A percentile compares a stretch with the other conserved stretches of the same genome.
These are phyloP conservation scores for Atalantia buxifolia DNA, from an alignment of 345 rosid species.

Conservation along the genomic window DNA sequence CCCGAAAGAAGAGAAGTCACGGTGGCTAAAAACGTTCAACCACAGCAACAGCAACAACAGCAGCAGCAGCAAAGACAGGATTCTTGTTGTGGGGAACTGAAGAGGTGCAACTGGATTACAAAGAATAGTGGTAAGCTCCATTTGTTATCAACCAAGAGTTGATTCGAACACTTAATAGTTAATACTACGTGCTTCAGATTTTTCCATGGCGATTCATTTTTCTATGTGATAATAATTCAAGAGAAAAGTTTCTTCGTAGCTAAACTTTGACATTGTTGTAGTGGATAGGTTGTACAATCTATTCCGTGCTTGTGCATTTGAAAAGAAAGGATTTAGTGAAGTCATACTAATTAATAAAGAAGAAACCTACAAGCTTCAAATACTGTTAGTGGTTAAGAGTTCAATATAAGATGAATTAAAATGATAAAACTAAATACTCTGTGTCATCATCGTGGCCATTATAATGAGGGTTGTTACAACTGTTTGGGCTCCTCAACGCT, in stretches of 20 bases:
- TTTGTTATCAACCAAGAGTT: neutral
- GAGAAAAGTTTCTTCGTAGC: neutral
- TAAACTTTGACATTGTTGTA: slow-evolving; percentile 2
- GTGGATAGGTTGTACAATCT: slow-evolving; percentile 1
- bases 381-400: neutral
- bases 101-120: slow-evolving; percentile 90
- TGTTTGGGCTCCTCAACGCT: neutral
- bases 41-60: slow-evolving; percentile 23
- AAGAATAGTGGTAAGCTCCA: slow-evolving; percentile 70
- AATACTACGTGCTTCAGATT: no score
- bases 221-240: neutral
- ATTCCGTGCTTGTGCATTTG: neutral
- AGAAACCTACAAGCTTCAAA: neutral
- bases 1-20: slow-evolving; percentile 39
- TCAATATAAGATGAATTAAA: neutral
- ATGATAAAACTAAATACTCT: neutral
- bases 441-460: neutral
- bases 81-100: slow-evolving; percentile 45
- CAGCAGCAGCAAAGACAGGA: slow-evolving; percentile 31
- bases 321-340: neutral
- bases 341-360: neutral
- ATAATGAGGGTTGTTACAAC: neutral
- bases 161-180: neutral
- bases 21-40: slow-evolving; percentile 27
- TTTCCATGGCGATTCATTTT: neutral